Base-by-base conservation (phyloP, 2,329 filamentous ascomycete species). In the Trichoderma breve region DNA sequence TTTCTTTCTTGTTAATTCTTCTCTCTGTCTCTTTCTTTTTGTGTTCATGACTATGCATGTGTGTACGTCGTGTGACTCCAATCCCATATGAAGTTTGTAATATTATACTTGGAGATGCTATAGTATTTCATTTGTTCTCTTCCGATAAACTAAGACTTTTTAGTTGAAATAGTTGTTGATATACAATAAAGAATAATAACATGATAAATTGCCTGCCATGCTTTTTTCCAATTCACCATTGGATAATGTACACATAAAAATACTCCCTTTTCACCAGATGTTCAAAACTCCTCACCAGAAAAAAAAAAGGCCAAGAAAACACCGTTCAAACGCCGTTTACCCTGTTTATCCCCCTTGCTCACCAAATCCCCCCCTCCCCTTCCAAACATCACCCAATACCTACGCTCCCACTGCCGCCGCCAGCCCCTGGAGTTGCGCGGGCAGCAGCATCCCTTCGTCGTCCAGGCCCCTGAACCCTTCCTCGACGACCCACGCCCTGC, bases 401-500 rank as follows among this genome's bases (percentile, higher is more conserved):
- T 47, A 28, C 51, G 32, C 47, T 21, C 53, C 63, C 26, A 57
- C 28, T 3, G 47, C 51, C 11, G 34, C 5, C 9, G n/a, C 51
- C 21, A 72, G 36, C 26, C 67, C 66, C 55, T 57, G 74, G 30
- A 77, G 62, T 2, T 74, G 76, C n/a, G 72, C 66, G 1, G 73
- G 39, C 39, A 43, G 73, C 47, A 78, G 73, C 47, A 78, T 74
- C n/a, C 75, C 78, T 26, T 82, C 81, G 72, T 95, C 92, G 67
- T 95, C 92, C 68, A 97, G 80, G 0, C 91, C 92, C 74, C 86
- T 86, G 77, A 97, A 97, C 0, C 94, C 95, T 62, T 98, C 95
- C 80, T 98, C 94, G 0, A 97, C 93, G 0, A 87, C 83, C 95
- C 95, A 98, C 71, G 89, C 89, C 76, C 89, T 86, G 2, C 86